Evolutionary conservation across 2,329 filamentous ascomycete genomes (phyloP), one percentile per base, ranked within the genome.

Genomic region (Colletotrichum nymphaeae): DNA sequence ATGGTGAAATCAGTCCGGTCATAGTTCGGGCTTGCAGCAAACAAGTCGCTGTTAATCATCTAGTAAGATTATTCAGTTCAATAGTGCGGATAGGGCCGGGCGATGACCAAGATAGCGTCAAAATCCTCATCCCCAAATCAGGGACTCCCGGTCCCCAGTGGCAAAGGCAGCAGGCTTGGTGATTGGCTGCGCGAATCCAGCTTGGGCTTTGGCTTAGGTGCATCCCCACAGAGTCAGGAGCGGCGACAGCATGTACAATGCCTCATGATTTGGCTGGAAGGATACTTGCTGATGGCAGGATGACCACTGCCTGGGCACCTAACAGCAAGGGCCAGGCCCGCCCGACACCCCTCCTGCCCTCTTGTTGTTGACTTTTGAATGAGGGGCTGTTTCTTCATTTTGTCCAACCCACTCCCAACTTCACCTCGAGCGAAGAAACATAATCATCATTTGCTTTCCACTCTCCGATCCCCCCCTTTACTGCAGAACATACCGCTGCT

Each of bases 371-470:
- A 73, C 71, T 74, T 74, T 65, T 74, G 73, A 73, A 73, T 74
- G 73, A 75, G 73, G 73, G 73, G 73, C 73, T 74, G 57, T 63
- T 75, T 67, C 66, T 66, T 75, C 71, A 73, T 75, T 75, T 75
- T 75, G 70, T 67, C 66, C 62, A 73, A 63, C 71, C 73, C 71
- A 75, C 73, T 74, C 59, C 67, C 58, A 75, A 73, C 71, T 75
- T 73, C 73, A 69, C 65, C 49, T 62, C 65, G 59, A 65, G 69
- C 52, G 60, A 69, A 62, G 73, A 73, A 67, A 73, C 63, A 72
- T 46, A 67, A 60, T 67, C 66, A 69, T 59, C 59, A 63, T 73
- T 71, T 71, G 67, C 67, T 69, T 73, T 28, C 66, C 70, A 69
- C 70, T 68, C 67, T 69, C 64, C 46, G 46, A 64, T 26, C 49